phyloP scores from a whole-genome alignment of 2,329 filamentous ascomycete genomes.

The Capronia coronata region DNA sequence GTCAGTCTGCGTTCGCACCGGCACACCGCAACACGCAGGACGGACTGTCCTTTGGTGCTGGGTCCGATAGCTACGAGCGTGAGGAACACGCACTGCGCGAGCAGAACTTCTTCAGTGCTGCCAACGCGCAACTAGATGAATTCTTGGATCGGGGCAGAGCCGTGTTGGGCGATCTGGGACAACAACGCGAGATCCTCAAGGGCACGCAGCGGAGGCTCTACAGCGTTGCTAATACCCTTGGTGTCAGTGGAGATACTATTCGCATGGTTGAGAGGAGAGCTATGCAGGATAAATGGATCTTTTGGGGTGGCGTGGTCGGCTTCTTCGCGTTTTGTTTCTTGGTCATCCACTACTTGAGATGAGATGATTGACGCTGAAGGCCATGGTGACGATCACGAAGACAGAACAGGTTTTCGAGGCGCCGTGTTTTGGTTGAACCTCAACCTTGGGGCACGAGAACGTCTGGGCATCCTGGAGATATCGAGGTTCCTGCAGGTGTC shows the following conservation, averaged over 20 bases:
- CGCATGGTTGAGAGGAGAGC: constrained; percentile 90
- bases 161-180: constrained; percentile 77
- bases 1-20: constrained; percentile 40
- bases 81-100: constrained; percentile 82
- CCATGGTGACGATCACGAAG: too few relatives aligned
- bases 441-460: neutral
- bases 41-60: constrained; percentile 42
- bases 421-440: neutral
- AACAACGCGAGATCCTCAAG: constrained; percentile 92
- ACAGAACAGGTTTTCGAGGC: too few relatives aligned
- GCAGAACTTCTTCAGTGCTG: constrained; percentile 76
- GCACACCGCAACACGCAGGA: constrained; percentile 30
- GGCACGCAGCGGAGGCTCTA: constrained; percentile 87
- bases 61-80: constrained; percentile 54
- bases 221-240: constrained; percentile 86
- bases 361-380: constrained; percentile 26
- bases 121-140: constrained; percentile 81
- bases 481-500: too few relatives aligned
- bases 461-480: too few relatives aligned
- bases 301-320: constrained; percentile 74
- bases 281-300: constrained; percentile 97
- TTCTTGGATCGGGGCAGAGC: constrained; percentile 87
- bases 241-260: constrained; percentile 91
- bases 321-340: constrained; percentile 92
- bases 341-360: constrained; percentile 77